phyloP scores from a whole-genome alignment of 176 grass and related monocot species.

The Secale cereale region DNA sequence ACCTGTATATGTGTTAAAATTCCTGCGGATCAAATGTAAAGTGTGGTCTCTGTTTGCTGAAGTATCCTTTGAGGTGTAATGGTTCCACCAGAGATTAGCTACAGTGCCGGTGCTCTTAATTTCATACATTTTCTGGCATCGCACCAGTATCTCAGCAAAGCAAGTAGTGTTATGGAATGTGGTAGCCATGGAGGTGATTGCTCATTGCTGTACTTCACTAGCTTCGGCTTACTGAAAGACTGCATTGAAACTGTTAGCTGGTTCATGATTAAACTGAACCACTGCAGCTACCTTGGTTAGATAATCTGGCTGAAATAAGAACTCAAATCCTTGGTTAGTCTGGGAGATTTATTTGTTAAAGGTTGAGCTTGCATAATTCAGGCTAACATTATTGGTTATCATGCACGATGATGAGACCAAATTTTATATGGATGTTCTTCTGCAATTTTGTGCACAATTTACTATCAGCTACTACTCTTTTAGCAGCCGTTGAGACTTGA shows the following conservation, averaged over 20 bases:
- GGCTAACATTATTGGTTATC: background rate
- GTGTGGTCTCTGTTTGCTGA: background rate
- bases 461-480: background rate
- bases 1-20: background rate
- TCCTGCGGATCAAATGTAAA: background rate
- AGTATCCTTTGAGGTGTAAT: background rate
- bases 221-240: background rate
- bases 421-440: background rate
- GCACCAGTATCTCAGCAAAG: background rate
- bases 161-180: background rate
- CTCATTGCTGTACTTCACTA: background rate
- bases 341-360: no score
- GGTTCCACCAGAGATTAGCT: background rate
- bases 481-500: background rate
- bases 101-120: no score
- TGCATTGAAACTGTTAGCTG: background rate
- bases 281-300: background rate
- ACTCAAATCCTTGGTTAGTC: no score
- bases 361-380: background rate
- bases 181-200: background rate
- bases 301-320: no score
- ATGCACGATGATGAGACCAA: background rate
- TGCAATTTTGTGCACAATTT: background rate
- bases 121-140: background rate
- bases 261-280: background rate